A percentile compares a stretch with the other conserved stretches of the same genome.
These are phyloP conservation scores for Arthrobotrys musiformis DNA, from an alignment of 2,329 filamentous ascomycete species.

Conservation along the genomic window DNA sequence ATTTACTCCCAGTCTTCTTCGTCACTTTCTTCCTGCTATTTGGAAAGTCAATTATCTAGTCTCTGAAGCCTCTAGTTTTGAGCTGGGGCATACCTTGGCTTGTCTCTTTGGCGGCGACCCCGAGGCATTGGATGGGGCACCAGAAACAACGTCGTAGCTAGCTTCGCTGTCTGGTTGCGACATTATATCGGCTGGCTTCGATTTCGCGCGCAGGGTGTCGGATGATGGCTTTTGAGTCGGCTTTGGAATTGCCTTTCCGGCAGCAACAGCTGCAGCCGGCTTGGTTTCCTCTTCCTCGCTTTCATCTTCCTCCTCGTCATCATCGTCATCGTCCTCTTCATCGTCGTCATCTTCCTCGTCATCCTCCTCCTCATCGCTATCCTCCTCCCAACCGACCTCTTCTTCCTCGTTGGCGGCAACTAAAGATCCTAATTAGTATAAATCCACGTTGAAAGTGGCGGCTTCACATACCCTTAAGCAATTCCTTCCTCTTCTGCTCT, in stretches of 20 bases:
- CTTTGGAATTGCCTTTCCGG: constrained; percentile 60
- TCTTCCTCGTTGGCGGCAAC: constrained; percentile 69
- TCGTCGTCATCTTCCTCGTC: constrained; percentile 64
- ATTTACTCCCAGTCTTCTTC: constrained; percentile 80
- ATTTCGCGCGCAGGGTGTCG: constrained; percentile 66
- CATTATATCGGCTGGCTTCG: constrained; percentile 80
- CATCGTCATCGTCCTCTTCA: constrained; percentile 72
- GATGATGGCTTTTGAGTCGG: constrained; percentile 64
- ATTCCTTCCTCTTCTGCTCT: constrained; percentile 85
- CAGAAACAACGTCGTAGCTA: constrained; percentile 93
- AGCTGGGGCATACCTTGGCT: constrained; percentile 62
- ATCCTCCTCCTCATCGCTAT: constrained; percentile 72
- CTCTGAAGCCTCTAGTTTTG: background rate
- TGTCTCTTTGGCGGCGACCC: constrained; percentile 71
- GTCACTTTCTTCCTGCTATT: constrained; percentile 67
- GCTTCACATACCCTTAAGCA: constrained; percentile 79
- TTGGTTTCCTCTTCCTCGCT: constrained; percentile 71
- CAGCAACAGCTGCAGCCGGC: constrained; percentile 55
- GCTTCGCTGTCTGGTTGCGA: constrained; percentile 92
- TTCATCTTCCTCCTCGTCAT: constrained; percentile 75
- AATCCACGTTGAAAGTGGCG: background rate
- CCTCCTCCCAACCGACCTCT: constrained; percentile 76
- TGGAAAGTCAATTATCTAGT: constrained; percentile 67
- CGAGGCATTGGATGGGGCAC: constrained; percentile 80
- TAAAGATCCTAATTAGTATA: constrained; percentile 50